phyloP scores from a whole-genome alignment of 441 rosid genomes.

The Isatis lusitanica region DNA sequence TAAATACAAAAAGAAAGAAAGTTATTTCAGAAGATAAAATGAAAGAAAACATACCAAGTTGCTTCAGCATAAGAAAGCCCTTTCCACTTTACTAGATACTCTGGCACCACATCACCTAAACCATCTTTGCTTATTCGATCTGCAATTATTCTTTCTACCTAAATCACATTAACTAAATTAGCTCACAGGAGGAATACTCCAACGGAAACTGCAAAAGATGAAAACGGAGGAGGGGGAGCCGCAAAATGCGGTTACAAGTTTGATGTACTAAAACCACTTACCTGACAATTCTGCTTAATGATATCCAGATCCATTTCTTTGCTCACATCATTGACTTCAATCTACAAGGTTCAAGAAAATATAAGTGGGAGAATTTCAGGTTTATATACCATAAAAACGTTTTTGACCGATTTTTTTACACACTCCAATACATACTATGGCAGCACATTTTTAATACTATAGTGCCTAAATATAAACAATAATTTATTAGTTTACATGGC shows the following conservation, averaged over 20 bases:
- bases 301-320: slow-evolving; percentile 99
- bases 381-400: slow-evolving; percentile 11
- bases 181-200: slow-evolving; percentile 19
- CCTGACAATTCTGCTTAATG: slow-evolving; percentile 98
- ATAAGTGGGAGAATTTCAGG: slow-evolving; percentile 1
- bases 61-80: slow-evolving; percentile 99
- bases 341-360: slow-evolving; percentile 48
- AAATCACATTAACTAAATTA: slow-evolving; percentile 35
- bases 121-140: slow-evolving; percentile 84
- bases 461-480: slow-evolving; percentile 13
- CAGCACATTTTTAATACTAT: slow-evolving; percentile 11
- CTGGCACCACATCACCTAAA: slow-evolving; percentile 76
- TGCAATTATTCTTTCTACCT: slow-evolving; percentile 94
- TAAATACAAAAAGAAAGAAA: neutral
- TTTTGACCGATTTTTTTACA: slow-evolving; percentile 1
- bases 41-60: slow-evolving; percentile 67
- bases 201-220: slow-evolving; percentile 15
- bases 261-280: slow-evolving; percentile 34
- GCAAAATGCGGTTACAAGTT: slow-evolving; percentile 5
- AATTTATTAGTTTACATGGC: slow-evolving; percentile 4
- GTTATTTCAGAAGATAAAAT: neutral
- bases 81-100: slow-evolving; percentile 99
- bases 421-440: neutral
- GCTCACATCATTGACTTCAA: slow-evolving; percentile 97
- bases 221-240: slow-evolving; percentile 4